Evolutionary conservation across 2,329 filamentous ascomycete species (phyloP).

Genomic region (Cercospora zeina): DNA sequence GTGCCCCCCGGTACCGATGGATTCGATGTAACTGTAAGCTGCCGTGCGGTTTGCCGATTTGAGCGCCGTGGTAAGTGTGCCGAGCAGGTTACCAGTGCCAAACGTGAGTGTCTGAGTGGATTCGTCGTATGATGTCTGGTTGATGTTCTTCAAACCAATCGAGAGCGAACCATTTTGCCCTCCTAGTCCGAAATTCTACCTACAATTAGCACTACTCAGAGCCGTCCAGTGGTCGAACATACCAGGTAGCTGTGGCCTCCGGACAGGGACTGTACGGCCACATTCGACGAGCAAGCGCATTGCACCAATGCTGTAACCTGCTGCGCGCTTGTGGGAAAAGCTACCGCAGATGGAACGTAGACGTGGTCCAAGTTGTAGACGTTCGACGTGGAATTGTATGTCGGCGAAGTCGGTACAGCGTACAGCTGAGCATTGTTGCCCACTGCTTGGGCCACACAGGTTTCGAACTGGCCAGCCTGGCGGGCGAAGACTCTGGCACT

Average conservation of each 20-base stretch:
- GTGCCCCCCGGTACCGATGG: conserved; percentile 23
- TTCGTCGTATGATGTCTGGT: conserved; percentile 12
- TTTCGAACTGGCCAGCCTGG: conserved; percentile 4
- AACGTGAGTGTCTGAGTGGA: conserved; percentile 10
- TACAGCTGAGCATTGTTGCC: conserved; percentile 14
- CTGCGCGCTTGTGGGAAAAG: conserved; percentile 13
- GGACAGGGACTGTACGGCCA: conserved; percentile 19
- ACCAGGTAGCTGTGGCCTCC: conserved; percentile 25
- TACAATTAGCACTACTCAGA: background rate
- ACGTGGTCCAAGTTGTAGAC: conserved; percentile 24
- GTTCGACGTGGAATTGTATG: conserved; percentile 15
- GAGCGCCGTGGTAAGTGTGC: conserved; percentile 5
- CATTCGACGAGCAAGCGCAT: conserved; percentile 10
- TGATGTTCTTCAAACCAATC: conserved; percentile 12
- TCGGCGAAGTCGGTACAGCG: conserved; percentile 13
- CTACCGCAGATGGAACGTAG: conserved; percentile 20
- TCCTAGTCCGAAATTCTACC: conserved; percentile 18
- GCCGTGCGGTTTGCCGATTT: conserved; percentile 5
- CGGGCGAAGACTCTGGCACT: conserved; percentile 9
- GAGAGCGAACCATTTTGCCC: conserved; percentile 23
- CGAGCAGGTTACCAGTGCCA: conserved; percentile 18
- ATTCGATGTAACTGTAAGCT: conserved; percentile 13
- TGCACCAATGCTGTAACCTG: conserved; percentile 20
- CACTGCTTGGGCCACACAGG: conserved; percentile 20
- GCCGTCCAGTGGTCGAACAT: background rate